Evolutionary conservation across 805 yeast species (phyloP), one percentile per base, ranked within the genome.

Genomic region (Starmerella roubikii): DNA sequence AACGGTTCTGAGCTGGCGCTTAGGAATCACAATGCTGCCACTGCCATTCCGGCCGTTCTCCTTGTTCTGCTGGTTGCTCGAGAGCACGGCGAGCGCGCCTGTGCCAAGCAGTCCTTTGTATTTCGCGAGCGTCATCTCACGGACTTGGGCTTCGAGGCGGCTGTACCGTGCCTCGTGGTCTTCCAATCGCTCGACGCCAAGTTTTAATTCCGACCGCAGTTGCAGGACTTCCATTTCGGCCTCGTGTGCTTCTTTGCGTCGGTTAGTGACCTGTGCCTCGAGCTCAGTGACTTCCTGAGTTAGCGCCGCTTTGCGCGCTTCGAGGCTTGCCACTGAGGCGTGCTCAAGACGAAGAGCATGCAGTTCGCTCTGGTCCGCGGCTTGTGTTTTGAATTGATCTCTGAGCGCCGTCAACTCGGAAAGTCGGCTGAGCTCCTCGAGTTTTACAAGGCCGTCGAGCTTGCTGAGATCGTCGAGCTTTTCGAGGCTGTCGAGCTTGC

Each of bases 1-100:
- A 18, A 49, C 49, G 13, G 53, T 51, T 13, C 54, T 39, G 32
- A 49, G 39, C 34, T 51, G 53, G 12, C 54, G 50, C 37, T 51
- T 51, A 24, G 52, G 52, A 15, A 51, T 39, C 21, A 33, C 36
- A 8, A 33, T 33, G 33, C 24, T 18, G 9, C 16, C 24, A 13
- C 18, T 50, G n/a, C 53, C 41, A 32, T 42, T 36, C 34, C 47
- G 50, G 35, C 48, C 48, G 36, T 46, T 44, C 34, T 51, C 51
- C 38, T 49, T 46, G 45, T 46, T 39, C n/a, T 22, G 36, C 21
- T 36, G 37, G 29, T 34, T 34, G 29, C 25, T 42, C 20, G 39
- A 35, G 12, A 47, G 41, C 17, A 47, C 47, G n/a, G 51, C 51
- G 30, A 47, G 30, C 2, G 55, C 42, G n/a, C 51, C 45, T 2